A percentile compares a stretch with the other conserved stretches of the same genome.
Evolutionary conservation across 2,329 filamentous ascomycete species (phyloP).

Genomic region (Aspergillus persii): DNA sequence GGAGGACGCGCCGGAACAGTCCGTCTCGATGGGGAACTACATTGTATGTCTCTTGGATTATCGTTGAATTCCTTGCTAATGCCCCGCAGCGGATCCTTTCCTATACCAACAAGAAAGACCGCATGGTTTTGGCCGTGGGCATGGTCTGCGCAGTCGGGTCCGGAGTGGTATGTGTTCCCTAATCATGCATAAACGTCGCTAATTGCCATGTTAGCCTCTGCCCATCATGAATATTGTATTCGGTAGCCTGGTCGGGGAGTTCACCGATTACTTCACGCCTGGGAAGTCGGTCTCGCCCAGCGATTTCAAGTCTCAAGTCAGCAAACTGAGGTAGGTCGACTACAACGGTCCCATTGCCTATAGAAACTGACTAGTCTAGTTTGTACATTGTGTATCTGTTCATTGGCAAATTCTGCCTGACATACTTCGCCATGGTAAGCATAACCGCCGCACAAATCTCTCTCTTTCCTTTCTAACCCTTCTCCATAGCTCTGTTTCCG

Average conservation of each 20-base stretch:
- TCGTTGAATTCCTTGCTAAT: neutral
- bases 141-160: constrained; percentile 23
- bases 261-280: constrained; percentile 55
- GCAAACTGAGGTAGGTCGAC: constrained; percentile 30
- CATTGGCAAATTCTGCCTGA: constrained; percentile 53
- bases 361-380: constrained; percentile 27
- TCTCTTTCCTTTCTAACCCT: neutral
- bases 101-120: constrained; percentile 19
- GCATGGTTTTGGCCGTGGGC: constrained; percentile 18
- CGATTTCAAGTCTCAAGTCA: constrained; percentile 52
- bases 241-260: constrained; percentile 54
- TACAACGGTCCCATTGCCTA: too few relatives aligned
- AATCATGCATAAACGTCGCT: neutral
- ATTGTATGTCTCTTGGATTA: constrained; percentile 7
- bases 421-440: constrained; percentile 55
- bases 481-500: constrained; percentile 46
- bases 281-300: constrained; percentile 42
- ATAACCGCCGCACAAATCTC: neutral
- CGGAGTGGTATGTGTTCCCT: constrained; percentile 24
- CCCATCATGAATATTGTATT: constrained; percentile 62
- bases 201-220: constrained; percentile 13
- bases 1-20: constrained; percentile 3
- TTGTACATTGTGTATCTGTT: constrained; percentile 61
- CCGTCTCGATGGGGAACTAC: constrained; percentile 13
- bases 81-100: constrained; percentile 21